These are phyloP conservation scores for Penicillium griseofulvum DNA, from an alignment of 2,329 filamentous ascomycete genomes.

Conservation along the genomic window DNA sequence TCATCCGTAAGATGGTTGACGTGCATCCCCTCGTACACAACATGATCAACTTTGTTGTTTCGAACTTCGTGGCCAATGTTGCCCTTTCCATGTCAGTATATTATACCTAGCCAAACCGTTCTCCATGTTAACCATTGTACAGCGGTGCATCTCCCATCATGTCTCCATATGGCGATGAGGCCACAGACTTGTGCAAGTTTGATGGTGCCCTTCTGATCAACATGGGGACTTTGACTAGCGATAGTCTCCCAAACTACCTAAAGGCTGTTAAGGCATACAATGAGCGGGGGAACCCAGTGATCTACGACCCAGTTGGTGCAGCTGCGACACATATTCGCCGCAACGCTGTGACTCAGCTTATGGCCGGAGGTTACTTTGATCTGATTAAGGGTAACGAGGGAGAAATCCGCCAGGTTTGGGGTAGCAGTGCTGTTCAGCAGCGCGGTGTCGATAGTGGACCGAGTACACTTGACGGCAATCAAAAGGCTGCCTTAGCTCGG, in stretches of 20 bases:
- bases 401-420: constrained; percentile 74
- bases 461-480: constrained; percentile 51
- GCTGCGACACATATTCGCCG: constrained; percentile 76
- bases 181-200: constrained; percentile 71
- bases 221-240: constrained; percentile 86
- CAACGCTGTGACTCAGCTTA: constrained; percentile 66
- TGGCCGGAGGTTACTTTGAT: constrained; percentile 73
- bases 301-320: constrained; percentile 88
- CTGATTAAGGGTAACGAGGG: constrained; percentile 93
- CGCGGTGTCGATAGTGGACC: constrained; percentile 78
- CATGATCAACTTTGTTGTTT: constrained; percentile 96
- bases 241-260: constrained; percentile 68
- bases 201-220: constrained; percentile 83
- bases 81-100: constrained; percentile 64
- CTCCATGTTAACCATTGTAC: constrained; percentile 14
- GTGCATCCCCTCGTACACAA: constrained; percentile 80
- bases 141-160: constrained; percentile 87
- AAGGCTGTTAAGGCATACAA: constrained; percentile 82
- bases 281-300: constrained; percentile 66
- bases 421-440: constrained; percentile 60
- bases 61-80: constrained; percentile 92
- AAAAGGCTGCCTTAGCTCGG: constrained; percentile 62
- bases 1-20: constrained; percentile 61
- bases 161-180: constrained; percentile 83
- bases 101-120: background rate